Conservation (phyloP, 306 rosid genomes). For the Prunus persica region DNA sequence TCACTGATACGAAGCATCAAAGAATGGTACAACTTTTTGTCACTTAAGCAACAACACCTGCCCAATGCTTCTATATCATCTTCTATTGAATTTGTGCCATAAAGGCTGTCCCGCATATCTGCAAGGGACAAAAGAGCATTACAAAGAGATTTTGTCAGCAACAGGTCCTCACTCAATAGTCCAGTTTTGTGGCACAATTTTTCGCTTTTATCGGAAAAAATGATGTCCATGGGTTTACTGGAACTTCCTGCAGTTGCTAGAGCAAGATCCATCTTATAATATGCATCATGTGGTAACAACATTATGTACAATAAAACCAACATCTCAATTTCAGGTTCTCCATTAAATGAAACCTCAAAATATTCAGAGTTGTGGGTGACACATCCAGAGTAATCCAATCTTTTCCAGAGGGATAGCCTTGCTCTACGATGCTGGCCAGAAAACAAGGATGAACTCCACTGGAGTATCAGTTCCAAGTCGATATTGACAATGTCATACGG, state of each 20-base stretch:
- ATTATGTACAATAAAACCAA: constrained; percentile 52
- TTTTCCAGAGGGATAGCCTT: constrained; percentile 76
- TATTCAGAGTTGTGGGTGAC: constrained; percentile 57
- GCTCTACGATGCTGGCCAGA: constrained; percentile 64
- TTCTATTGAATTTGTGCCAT: constrained; percentile 55
- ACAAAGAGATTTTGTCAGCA: constrained; percentile 53
- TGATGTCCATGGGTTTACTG: constrained; percentile 34
- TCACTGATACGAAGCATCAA: constrained; percentile 66
- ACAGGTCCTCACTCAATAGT: constrained; percentile 33
- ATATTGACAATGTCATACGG: constrained; percentile 74
- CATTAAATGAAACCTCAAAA: constrained; percentile 72
- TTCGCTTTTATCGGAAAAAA: constrained; percentile 30
- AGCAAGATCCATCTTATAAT: constrained; percentile 53
- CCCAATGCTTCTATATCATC: constrained; percentile 50
- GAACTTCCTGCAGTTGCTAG: constrained; percentile 36
- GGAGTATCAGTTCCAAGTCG: constrained; percentile 66
- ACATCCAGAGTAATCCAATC: constrained; percentile 52
- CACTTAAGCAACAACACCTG: constrained; percentile 39
- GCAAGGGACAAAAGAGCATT: constrained; percentile 57
- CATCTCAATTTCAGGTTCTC: constrained; percentile 82
- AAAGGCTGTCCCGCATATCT: constrained; percentile 63
- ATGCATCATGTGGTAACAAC: constrained; percentile 53
- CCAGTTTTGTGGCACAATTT: constrained; percentile 15
- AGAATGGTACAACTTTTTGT: constrained; percentile 68
- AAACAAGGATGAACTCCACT: constrained; percentile 61